Conservation (phyloP, 2,329 filamentous ascomycete species). For the Colletotrichum eleusines region DNA sequence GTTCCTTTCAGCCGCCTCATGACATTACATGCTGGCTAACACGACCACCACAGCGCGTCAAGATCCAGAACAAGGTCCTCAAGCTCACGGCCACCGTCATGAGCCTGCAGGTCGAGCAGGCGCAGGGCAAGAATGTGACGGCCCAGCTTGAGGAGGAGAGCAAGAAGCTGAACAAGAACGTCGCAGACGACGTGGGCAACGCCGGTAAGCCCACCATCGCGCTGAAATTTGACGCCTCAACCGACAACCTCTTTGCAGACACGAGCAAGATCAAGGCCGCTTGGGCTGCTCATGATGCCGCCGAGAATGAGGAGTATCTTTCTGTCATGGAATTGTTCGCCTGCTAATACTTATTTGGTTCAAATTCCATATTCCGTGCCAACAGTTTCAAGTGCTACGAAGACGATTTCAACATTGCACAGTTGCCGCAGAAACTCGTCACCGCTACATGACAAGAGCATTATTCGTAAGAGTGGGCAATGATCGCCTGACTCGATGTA, state of each 20-base stretch:
- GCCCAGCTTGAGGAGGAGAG: constrained; percentile 60
- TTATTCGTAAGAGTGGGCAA: background rate
- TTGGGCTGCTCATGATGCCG: constrained; percentile 1
- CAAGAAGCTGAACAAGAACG: constrained; percentile 66
- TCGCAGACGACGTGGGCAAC: constrained; percentile 59
- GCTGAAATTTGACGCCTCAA: constrained; percentile 41
- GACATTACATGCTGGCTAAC: background rate
- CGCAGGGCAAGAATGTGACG: constrained; percentile 62
- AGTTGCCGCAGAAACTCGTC: background rate
- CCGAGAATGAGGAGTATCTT: background rate
- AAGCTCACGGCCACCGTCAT: constrained; percentile 66
- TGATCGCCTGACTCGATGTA: background rate
- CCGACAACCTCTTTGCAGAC: constrained; percentile 30
- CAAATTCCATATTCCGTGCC: background rate
- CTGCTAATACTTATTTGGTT: background rate
- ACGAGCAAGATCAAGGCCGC: background rate
- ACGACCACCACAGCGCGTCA: constrained; percentile 55
- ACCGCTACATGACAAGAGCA: too few relatives aligned
- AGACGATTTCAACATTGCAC: background rate
- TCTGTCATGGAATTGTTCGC: background rate
- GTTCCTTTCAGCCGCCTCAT: background rate
- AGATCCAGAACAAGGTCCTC: constrained; percentile 71
- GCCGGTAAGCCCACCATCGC: constrained; percentile 59
- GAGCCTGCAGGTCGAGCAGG: constrained; percentile 61
- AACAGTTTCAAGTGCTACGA: too few relatives aligned